Conservation (phyloP, 345 rosid species). For the Salix brachista region DNA sequence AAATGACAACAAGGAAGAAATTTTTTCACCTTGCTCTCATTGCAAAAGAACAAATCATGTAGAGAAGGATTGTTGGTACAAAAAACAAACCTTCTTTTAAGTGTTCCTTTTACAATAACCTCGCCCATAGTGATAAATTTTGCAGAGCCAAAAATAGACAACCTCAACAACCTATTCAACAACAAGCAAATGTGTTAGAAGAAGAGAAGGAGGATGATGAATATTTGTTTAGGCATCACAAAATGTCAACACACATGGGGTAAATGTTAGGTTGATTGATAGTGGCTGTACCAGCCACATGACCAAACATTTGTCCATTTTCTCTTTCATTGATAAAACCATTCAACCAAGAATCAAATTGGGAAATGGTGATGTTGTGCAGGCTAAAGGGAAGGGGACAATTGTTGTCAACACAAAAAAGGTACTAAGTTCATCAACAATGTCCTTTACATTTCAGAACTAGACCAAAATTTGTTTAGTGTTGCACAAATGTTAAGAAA, state of each 20-base stretch:
- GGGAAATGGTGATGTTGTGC: neutral
- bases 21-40: too few species aligned
- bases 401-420: neutral
- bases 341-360: neutral
- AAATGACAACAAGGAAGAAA: neutral
- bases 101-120: neutral
- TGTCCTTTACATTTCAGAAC: too few species aligned
- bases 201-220: neutral
- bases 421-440: neutral
- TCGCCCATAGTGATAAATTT: neutral
- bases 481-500: neutral
- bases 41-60: neutral
- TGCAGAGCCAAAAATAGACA: neutral
- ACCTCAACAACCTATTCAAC: neutral
- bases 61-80: neutral
- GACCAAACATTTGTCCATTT: neutral
- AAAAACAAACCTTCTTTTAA: neutral
- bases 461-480: neutral
- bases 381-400: neutral
- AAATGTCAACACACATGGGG: too few species aligned
- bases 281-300: neutral
- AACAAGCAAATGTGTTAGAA: neutral
- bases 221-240: neutral
- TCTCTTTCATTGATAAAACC: neutral
- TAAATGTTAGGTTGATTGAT: neutral